Base-by-base conservation (phyloP, 106 monocot genomes). In the Xerophyta viscosa region DNA sequence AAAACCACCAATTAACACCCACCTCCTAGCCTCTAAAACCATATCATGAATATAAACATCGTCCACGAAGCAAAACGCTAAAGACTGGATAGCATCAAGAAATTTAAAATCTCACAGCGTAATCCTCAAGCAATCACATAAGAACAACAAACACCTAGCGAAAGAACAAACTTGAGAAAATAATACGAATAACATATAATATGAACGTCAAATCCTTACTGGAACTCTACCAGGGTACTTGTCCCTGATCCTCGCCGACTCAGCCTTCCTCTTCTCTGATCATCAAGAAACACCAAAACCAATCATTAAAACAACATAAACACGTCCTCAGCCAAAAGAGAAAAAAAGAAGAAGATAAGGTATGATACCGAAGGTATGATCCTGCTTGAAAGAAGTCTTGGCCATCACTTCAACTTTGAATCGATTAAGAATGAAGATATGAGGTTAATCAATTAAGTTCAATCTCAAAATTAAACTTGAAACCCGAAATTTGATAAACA, bases 221-320 rank as follows among this genome's bases (percentile, higher is more conserved):
- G 80, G 80, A 45, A 80, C 61, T 61, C 80, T 69, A 31, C 70
- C 77, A 15, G 77, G 66, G 57, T 69, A 74, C 37, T 77, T 74
- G 24, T 73, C 62, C 65, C 68, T 74, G 44, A 73, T 83, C 58
- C 77, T 63, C 11, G 76, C 67, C 1, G 76, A 48, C 41, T 82
- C 77, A 10, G 67, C 60, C 58, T 43, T 39, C 42, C 76, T 64
- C 54, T 76, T 76, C 64, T 68, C 82, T 82, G 50, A 47, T 64
- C 12, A 54, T 54, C 13, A 47, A 13, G 20, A 36, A 19, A 22
- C 27, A 47, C 44, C 10, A 41, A 56, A 31, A 42, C 17, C 14
- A 52, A 30, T 27, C 17, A 20, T 10, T 22, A 52, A 27, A 61
- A 24, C 29, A n/a, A 43, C 10, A 30, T 27, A 52, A 42, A 37